Evolutionary conservation across 345 rosid species (phyloP), one percentile per base, ranked within the genome.

Genomic region (Citrus inodora): DNA sequence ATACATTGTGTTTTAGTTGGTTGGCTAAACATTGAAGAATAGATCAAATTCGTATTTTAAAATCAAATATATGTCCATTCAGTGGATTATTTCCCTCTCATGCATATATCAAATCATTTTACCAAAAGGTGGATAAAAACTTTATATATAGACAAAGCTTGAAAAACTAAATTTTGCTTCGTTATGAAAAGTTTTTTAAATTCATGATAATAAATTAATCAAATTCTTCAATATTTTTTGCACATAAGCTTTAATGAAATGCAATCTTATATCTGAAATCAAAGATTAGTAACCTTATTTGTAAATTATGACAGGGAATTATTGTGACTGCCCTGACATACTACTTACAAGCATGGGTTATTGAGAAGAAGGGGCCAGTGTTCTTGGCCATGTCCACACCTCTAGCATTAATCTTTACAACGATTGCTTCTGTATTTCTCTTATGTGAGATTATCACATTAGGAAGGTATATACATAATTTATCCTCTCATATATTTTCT

Each of bases 331-430:
- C 97, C 0, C 81, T 92, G 30, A 86, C 99, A 27, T 92, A 85
- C 81, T 96, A 93, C 83, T 74, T 96, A 27, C 99, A 96, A 86
- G 85, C 99, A 46, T 96, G 97, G 98, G 86, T 96, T 42, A 86
- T 96, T 65, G 99, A 93, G 85, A 92, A 88, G 83, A 91, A 86
- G 66, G 99, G 99, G 53, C 97, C 99, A 53, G 98, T 96, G 7
- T 92, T 92, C 81, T 80, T 94, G 78, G 94, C 98, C 75, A 93
- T 91, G 97, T 89, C 97, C 13, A 93, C 94, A 10, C 99, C 99
- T 9, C 76, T 96, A 76, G 78, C 82, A 77, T 82, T 96, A 46
- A 63, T 89, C 71, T 89, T 96, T 74, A 96, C 99, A 65, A 81
- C 90, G 28, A 58, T 91, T 60, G 83, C 81, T 67, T 92, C 99